Conservation (phyloP, 768 basidiomycete genomes). For the Thelephora aurantiotincta region DNA sequence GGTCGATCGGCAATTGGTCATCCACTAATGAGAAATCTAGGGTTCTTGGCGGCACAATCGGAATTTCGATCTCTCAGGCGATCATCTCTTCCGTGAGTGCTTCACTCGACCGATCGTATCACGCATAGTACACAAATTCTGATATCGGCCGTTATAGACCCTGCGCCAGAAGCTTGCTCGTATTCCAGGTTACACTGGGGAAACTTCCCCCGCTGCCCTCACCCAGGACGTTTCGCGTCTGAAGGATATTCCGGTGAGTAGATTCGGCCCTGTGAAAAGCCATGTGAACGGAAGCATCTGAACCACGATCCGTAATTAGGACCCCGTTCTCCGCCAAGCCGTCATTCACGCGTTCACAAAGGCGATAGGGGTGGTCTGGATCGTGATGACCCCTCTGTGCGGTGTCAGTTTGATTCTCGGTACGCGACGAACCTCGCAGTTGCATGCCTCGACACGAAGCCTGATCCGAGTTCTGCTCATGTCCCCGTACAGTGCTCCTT, state of each 20-base stretch:
- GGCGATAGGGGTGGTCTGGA: conserved; percentile 51
- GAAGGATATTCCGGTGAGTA: conserved; percentile 29
- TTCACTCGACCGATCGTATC: neutral
- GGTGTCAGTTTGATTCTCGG: conserved; percentile 35
- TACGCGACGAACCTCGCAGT: conserved; percentile 4
- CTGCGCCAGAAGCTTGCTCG: conserved; percentile 22
- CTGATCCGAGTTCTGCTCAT: too few species aligned
- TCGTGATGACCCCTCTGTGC: conserved; percentile 44
- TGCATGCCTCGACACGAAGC: too few species aligned
- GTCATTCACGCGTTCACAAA: conserved; percentile 49
- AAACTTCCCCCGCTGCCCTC: conserved; percentile 28
- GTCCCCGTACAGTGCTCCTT: conserved; percentile 14
- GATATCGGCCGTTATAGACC: conserved; percentile 14
- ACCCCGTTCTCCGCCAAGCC: conserved; percentile 30
- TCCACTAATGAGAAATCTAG: conserved; percentile 18
- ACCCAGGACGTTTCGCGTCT: conserved; percentile 32
- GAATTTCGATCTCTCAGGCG: conserved; percentile 59
- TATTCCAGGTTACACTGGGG: conserved; percentile 25
- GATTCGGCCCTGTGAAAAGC: neutral
- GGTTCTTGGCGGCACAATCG: conserved; percentile 63
- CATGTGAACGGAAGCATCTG: neutral
- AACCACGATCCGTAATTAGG: conserved; percentile 19
- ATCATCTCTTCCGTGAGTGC: conserved; percentile 43
- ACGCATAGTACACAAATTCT: neutral
- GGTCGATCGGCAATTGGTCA: neutral